A percentile compares a stretch with the other conserved stretches of the same genome.
Conservation (phyloP, 2,329 filamentous ascomycete species). For the Penicillium sp. region DNA sequence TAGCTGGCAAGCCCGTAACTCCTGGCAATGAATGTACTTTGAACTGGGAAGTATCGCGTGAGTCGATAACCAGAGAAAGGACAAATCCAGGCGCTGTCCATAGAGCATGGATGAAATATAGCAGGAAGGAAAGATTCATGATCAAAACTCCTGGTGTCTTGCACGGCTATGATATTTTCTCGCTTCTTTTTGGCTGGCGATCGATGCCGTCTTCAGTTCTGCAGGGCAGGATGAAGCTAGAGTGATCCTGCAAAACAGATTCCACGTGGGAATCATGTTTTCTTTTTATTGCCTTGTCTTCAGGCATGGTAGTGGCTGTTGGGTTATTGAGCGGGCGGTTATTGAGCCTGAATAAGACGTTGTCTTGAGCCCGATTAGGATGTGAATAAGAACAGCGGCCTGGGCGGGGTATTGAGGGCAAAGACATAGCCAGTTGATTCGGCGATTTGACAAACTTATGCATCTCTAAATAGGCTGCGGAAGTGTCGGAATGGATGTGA, state of each 20-base stretch:
- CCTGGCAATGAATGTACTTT: conserved; percentile 31
- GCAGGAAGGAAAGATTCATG: conserved; percentile 24
- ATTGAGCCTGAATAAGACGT: conserved; percentile 14
- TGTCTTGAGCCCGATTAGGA: conserved; percentile 14
- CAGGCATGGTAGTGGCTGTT: conserved; percentile 1
- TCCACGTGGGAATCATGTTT: conserved; percentile 10
- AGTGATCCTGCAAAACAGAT: background rate
- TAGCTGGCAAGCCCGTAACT: conserved; percentile 27
- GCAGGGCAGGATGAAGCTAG: background rate
- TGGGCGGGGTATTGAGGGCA: conserved; percentile 3
- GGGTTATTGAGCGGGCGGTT: conserved; percentile 3
- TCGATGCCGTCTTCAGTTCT: background rate
- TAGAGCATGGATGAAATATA: conserved; percentile 22
- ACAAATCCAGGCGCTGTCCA: conserved; percentile 17
- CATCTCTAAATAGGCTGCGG: background rate
- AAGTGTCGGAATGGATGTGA: too few species aligned
- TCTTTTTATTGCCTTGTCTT: conserved; percentile 10
- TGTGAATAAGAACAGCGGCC: conserved; percentile 17
- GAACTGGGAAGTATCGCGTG: conserved; percentile 21
- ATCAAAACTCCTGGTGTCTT: background rate
- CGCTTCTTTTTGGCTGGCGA: background rate
- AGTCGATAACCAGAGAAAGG: conserved; percentile 1
- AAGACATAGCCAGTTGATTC: background rate
- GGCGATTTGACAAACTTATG: background rate
- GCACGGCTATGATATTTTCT: background rate